Evolutionary conservation across 2,329 filamentous ascomycete species (phyloP).

Genomic region (Purpureocillium takamizusanense): DNA sequence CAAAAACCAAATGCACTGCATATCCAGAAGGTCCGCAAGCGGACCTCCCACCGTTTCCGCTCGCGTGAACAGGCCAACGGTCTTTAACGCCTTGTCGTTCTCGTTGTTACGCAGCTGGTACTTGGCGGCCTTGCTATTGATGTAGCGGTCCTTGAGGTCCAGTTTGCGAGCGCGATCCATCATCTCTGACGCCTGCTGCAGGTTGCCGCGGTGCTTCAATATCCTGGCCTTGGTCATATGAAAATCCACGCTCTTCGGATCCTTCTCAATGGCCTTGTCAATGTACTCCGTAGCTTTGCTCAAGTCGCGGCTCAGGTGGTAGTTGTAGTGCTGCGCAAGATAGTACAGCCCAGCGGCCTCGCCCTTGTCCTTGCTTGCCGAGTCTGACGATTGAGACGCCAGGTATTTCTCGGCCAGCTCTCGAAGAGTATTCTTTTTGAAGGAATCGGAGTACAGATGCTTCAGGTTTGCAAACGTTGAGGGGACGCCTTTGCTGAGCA

Average conservation of each 20-base stretch:
- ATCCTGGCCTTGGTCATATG: conserved; percentile 93
- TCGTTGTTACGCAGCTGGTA: conserved; percentile 92
- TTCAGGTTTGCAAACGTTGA: conserved; percentile 97
- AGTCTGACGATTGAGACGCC: conserved; percentile 44
- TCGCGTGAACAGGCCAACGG: conserved; percentile 88
- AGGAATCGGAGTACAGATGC: conserved; percentile 70
- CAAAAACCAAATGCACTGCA: conserved; percentile 97
- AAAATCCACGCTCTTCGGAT: conserved; percentile 78
- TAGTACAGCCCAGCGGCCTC: conserved; percentile 81
- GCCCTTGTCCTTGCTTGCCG: conserved; percentile 45
- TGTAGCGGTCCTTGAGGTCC: conserved; percentile 88
- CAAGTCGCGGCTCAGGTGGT: conserved; percentile 76
- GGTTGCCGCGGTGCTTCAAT: conserved; percentile 80
- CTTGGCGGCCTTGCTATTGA: conserved; percentile 97
- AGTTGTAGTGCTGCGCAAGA: conserved; percentile 95
- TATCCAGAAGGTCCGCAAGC: conserved; percentile 84
- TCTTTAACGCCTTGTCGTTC: conserved; percentile 75
- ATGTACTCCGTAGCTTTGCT: conserved; percentile 73
- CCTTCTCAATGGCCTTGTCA: conserved; percentile 72
- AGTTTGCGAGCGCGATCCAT: conserved; percentile 84
- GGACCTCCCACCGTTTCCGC: conserved; percentile 84
- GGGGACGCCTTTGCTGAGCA: conserved; percentile 87
- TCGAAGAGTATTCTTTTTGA: conserved; percentile 70
- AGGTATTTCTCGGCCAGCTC: conserved; percentile 73
- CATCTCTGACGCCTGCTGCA: conserved; percentile 67